These are phyloP conservation scores for Botrytis cinerea DNA, from an alignment of 2,329 filamentous ascomycete species.

Conservation along the genomic window DNA sequence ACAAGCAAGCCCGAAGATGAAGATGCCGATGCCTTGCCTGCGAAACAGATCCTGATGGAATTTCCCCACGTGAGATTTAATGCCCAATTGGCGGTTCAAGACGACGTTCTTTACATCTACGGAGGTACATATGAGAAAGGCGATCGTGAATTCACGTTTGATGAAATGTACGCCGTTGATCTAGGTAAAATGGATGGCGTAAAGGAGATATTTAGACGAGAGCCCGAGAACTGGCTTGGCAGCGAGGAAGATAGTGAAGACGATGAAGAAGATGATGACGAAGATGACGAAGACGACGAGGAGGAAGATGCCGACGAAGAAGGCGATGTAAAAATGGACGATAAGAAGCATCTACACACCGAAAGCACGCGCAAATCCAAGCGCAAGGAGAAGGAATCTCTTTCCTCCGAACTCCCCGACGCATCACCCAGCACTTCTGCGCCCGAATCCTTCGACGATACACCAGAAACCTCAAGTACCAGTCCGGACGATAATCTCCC, in stretches of 20 bases:
- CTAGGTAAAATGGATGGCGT: constrained; percentile 94
- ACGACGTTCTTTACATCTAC: constrained; percentile 90
- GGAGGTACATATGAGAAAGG: constrained; percentile 95
- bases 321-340: constrained; percentile 46
- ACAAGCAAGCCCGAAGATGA: constrained; percentile 50
- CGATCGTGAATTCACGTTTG: constrained; percentile 92
- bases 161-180: constrained; percentile 90
- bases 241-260: constrained; percentile 64
- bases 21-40: constrained; percentile 53
- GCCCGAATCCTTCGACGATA: constrained; percentile 57
- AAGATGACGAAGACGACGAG: constrained; percentile 50
- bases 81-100: constrained; percentile 84
- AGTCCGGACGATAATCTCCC: constrained; percentile 40
- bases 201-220: constrained; percentile 83
- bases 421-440: constrained; percentile 37
- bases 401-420: not conserved
- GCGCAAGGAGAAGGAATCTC: constrained; percentile 54
- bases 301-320: constrained; percentile 51
- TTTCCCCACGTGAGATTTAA: constrained; percentile 92
- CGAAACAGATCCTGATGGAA: constrained; percentile 70
- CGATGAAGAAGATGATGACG: constrained; percentile 56
- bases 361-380: constrained; percentile 55
- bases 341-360: constrained; percentile 43
- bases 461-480: constrained; percentile 33
- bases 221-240: constrained; percentile 82